Base-by-base conservation (phyloP, 176 grass and related monocot species). In the Puya raimondii region DNA sequence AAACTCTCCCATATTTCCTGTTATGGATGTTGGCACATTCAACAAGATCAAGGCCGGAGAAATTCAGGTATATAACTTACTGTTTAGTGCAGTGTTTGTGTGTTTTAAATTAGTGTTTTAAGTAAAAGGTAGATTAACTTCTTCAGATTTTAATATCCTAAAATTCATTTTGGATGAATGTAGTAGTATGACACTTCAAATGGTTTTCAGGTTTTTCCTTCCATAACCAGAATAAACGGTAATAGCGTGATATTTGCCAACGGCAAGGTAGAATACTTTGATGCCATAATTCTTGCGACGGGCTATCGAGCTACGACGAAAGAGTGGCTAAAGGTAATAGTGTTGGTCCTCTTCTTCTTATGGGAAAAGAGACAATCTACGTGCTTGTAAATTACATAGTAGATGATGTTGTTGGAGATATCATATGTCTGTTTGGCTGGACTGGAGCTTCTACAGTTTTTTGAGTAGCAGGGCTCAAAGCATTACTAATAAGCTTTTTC, bases 211-310 rank as follows among this genome's bases (percentile, higher is more conserved):
- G 88, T 88, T 54, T 50, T 88, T 9, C 72, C 71, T 33, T 69
- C 65, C n/a, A 49, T 79, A 12, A 79, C 70, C 72, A 53, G 68
- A 63, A 63, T 91, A 33, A 59, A 47, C 22, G 72, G 83, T 1
- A 82, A 84, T 79, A 33, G 65, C 13, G 88, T 88, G 68, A 72
- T 68, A 49, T 88, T 96, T 75, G 69, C 75, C 0, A 74, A 88
- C 69, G 78, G 88, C 12, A 75, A 75, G 42, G 53, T n/a, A 14
- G 13, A 86, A 50, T 76, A 69, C 11, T 96, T 86, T 42, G 91
- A 96, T 56, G 83, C 78, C 22, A 86, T 96, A 51, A 72, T 96
- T 77, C 76, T 96, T 26, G 88, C 91, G 16, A 96, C 88, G 13
- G 88, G 91, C 0, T 96, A 91, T 56, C 77, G 83, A 51, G 88